Conservation (phyloP, 1,284 basidiomycete species). For the Cryptococcus depauperatus region DNA sequence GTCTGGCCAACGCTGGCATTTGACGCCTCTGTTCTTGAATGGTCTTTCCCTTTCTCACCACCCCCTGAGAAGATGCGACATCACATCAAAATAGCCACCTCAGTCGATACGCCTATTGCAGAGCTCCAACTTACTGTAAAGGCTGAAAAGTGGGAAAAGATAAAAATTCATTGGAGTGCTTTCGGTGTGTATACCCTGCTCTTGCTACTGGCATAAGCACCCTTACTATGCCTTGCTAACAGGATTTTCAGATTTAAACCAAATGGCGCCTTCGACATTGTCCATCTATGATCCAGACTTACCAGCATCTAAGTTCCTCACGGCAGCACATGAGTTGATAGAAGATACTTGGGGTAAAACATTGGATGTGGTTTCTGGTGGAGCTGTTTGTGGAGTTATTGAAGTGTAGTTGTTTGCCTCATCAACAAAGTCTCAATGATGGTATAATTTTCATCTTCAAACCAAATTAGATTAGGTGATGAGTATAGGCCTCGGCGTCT, state of each 20-base stretch:
- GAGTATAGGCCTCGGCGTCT: too few species aligned
- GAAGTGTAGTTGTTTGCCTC: constrained; percentile 45
- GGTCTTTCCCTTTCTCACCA: constrained; percentile 71
- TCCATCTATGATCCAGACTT: constrained; percentile 28
- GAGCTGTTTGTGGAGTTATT: constrained; percentile 35
- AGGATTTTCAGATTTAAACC: constrained; percentile 31
- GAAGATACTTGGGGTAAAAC: constrained; percentile 28
- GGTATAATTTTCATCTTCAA: too few species aligned
- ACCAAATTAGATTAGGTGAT: too few species aligned
- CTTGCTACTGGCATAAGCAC: neutral
- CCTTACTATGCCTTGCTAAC: neutral
- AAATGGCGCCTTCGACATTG: constrained; percentile 42
- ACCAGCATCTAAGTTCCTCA: constrained; percentile 36
- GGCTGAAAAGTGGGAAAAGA: constrained; percentile 17
- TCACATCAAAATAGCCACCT: constrained; percentile 63
- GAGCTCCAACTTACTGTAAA: constrained; percentile 32
- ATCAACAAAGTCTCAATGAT: too few species aligned
- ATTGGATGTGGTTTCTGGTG: constrained; percentile 38
- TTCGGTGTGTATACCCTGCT: constrained; percentile 27
- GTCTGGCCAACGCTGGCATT: constrained; percentile 68
- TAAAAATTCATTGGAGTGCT: constrained; percentile 38
- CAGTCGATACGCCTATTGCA: constrained; percentile 28
- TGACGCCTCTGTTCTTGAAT: constrained; percentile 78
- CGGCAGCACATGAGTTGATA: constrained; percentile 38
- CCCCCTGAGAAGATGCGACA: constrained; percentile 69